Percentiles rank a stretch among this genome's conserved stretches.
These are phyloP conservation scores for Mortierella sp. DNA, from an alignment of 371 early-diverging fungal genomes.

Conservation along the genomic window DNA sequence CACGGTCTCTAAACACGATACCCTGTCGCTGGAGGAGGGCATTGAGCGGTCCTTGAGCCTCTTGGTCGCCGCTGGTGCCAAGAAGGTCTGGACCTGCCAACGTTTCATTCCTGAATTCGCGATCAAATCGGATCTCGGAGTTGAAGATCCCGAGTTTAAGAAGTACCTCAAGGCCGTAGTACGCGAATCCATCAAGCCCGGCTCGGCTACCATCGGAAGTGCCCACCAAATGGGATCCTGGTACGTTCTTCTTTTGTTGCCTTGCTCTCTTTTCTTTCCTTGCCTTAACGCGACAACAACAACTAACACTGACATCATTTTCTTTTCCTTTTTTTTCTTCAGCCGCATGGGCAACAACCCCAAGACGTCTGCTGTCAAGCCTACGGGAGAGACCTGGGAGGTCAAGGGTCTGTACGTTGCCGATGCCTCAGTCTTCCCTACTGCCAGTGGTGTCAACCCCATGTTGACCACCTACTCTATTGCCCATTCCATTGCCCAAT, in stretches of 20 bases:
- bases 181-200: constrained; percentile 27
- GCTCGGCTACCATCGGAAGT: constrained; percentile 58
- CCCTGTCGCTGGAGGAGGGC: constrained; percentile 64
- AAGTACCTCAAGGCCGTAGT: constrained; percentile 49
- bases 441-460: constrained; percentile 84
- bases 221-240: constrained; percentile 80
- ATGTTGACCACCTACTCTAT: constrained; percentile 66
- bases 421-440: constrained; percentile 82
- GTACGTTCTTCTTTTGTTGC: constrained; percentile 48
- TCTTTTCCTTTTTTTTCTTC: constrained; percentile 10
- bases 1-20: constrained; percentile 68
- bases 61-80: constrained; percentile 79
- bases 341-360: constrained; percentile 79
- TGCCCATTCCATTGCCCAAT: constrained; percentile 52
- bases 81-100: constrained; percentile 71
- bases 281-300: neutral
- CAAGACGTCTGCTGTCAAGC: constrained; percentile 71
- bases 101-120: constrained; percentile 64
- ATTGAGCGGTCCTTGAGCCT: constrained; percentile 65
- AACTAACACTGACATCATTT: neutral
- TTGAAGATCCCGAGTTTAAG: constrained; percentile 50
- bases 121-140: constrained; percentile 55
- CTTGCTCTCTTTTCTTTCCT: neutral
- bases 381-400: constrained; percentile 84
- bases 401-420: constrained; percentile 79